phyloP scores from a whole-genome alignment of 2,329 filamentous ascomycete species.

The Chrysoporthe cubensis region DNA sequence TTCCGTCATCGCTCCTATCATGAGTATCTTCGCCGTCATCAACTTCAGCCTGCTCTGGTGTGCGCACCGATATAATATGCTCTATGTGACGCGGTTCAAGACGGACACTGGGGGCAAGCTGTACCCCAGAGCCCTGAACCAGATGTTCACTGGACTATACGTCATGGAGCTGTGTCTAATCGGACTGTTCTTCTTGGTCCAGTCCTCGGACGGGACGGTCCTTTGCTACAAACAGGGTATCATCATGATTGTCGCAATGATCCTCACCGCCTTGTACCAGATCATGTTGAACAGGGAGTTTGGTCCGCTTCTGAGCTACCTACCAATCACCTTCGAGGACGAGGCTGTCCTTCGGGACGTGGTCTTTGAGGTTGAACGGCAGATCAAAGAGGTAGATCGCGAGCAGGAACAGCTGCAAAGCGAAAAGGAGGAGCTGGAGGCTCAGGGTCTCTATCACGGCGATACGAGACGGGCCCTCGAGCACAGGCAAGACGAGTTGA shows the following conservation, averaged over 20 bases:
- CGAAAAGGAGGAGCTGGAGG: constrained; percentile 46
- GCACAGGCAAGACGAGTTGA: neutral
- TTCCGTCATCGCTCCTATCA: constrained; percentile 84
- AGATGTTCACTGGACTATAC: constrained; percentile 92
- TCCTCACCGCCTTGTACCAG: constrained; percentile 79
- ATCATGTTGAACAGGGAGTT: constrained; percentile 81
- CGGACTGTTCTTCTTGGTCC: constrained; percentile 83
- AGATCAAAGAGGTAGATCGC: constrained; percentile 45
- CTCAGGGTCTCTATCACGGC: constrained; percentile 37
- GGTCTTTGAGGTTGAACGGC: constrained; percentile 79
- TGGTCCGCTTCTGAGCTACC: constrained; percentile 80
- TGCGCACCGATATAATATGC: constrained; percentile 93
- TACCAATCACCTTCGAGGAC: constrained; percentile 94
- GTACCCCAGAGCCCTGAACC: constrained; percentile 91
- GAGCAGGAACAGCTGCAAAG: constrained; percentile 1
- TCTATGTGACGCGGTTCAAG: constrained; percentile 90
- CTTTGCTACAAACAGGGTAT: constrained; percentile 78
- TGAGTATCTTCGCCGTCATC: constrained; percentile 89
- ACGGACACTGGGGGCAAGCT: constrained; percentile 91
- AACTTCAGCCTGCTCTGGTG: constrained; percentile 93
- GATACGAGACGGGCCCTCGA: neutral
- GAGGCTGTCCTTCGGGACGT: constrained; percentile 91
- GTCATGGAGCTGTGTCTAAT: constrained; percentile 91
- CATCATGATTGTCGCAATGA: constrained; percentile 76
- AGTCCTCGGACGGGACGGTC: constrained; percentile 55